Percentiles rank a stretch among this genome's conserved stretches.
Evolutionary conservation across 768 basidiomycete species (phyloP).

Genomic region (Phlebiopsis flavidoalba): DNA sequence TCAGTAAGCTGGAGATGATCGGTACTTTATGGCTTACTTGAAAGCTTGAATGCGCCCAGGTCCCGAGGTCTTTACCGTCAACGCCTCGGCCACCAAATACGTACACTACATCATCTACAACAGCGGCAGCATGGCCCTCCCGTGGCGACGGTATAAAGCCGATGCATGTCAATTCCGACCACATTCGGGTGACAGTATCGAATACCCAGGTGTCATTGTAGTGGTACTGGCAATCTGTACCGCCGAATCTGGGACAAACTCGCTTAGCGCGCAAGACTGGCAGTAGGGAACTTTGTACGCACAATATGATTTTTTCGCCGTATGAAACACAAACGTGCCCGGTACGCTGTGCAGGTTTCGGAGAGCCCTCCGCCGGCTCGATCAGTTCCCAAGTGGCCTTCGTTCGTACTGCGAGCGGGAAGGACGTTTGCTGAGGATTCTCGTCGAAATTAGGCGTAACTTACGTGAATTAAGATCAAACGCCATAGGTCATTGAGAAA

Average conservation of each 20-base stretch:
- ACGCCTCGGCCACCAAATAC: conserved; percentile 96
- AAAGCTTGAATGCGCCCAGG: conserved; percentile 94
- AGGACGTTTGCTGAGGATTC: not conserved
- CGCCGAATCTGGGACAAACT: conserved; percentile 72
- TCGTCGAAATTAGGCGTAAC: conserved; percentile 22
- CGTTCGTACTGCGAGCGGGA: conserved; percentile 58
- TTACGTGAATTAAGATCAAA: conserved; percentile 93
- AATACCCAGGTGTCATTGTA: conserved; percentile 99
- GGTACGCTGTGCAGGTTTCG: conserved; percentile 76
- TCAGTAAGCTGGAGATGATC: not conserved
- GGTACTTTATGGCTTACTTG: conserved; percentile 59
- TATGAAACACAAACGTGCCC: conserved; percentile 86
- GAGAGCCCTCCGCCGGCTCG: conserved; percentile 50
- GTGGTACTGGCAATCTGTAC: conserved; percentile 97
- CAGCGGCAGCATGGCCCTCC: conserved; percentile 93
- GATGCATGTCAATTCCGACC: conserved; percentile 93
- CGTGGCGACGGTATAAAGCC: conserved; percentile 94
- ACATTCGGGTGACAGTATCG: conserved; percentile 71
- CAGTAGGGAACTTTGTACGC: conserved; percentile 25
- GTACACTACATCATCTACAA: conserved; percentile 97
- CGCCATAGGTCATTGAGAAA: conserved; percentile 92
- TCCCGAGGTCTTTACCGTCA: conserved; percentile 96
- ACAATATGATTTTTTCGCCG: conserved; percentile 83
- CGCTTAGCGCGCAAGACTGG: not conserved
- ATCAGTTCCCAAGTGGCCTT: conserved; percentile 80